phyloP scores from a whole-genome alignment of 1,284 basidiomycete genomes.

The Albatrellus sp. region DNA sequence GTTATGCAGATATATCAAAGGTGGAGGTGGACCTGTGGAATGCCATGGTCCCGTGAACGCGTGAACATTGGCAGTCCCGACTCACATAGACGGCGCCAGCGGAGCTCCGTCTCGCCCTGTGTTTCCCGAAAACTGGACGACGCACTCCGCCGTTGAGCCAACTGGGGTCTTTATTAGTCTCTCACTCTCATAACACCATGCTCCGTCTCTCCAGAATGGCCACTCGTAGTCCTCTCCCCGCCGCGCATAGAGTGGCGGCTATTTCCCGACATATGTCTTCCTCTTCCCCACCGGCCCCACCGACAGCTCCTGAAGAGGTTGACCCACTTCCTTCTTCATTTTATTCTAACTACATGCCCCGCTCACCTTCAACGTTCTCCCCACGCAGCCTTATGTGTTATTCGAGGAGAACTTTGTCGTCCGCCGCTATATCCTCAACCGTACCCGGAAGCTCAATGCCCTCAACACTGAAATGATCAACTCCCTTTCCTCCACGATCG shows the following conservation, averaged over 20 bases:
- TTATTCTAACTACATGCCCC: background rate
- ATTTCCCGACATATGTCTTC: constrained; percentile 45
- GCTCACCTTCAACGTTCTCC: background rate
- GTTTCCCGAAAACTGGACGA: no score
- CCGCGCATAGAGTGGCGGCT: constrained; percentile 36
- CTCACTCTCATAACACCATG: constrained; percentile 3
- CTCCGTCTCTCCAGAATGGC: constrained; percentile 31
- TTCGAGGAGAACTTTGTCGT: constrained; percentile 57
- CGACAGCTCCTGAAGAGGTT: constrained; percentile 2
- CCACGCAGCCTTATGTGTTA: constrained; percentile 40
- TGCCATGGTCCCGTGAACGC: no score
- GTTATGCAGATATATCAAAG: no score
- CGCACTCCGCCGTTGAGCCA: no score
- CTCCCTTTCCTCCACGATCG: constrained; percentile 58
- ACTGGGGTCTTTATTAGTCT: no score
- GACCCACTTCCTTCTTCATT: background rate
- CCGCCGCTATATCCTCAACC: constrained; percentile 71
- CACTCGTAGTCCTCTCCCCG: constrained; percentile 20
- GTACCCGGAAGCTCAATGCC: constrained; percentile 79
- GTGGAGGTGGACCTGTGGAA: no score
- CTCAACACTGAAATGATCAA: constrained; percentile 79
- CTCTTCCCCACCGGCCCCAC: constrained; percentile 1
- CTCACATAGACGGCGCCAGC: no score
- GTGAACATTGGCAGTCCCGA: no score
- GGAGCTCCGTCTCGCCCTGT: no score